Base-by-base conservation (phyloP, 805 yeast genomes). In the Lachancea cidri region DNA sequence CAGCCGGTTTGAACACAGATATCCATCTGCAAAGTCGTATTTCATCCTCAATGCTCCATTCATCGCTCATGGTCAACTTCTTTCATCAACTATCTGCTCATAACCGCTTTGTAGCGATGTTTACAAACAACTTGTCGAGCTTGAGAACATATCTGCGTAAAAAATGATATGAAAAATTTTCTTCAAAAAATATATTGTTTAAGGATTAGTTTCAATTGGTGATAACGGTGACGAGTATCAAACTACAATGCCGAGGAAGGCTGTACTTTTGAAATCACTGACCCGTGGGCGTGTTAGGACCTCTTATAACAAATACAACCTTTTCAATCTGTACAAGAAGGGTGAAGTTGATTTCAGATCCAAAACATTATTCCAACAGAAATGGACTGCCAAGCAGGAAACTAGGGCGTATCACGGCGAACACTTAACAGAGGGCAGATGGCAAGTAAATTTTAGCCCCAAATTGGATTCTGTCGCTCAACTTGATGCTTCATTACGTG, bases 351-450 rank as follows among this genome's bases (percentile, higher is more conserved):
- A 62, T 41, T 76, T 75, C 58, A 68, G 71, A 47, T 72, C 79
- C 3, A 76, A 76, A 64, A 78, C 95, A n/a, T 70, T 86, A 44
- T 93, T 73, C 66, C 95, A 86, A 65, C 95, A 91, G 64, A 87
- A 88, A 66, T 93, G 95, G 91, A 67, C 73, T 5, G 82, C 96
- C 38, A 91, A 93, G 64, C 83, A 79, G 59, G 96, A 89, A 59
- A 82, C 97, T 5, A 78, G 98, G 66, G 83, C 91, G 1, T 91
- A 91, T 63, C 98, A 91, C 62, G 98, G 98, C 53, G 98, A 93
- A 57, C 86, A 83, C 60, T 63, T 91, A 42, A 84, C 91, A 1
- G 98, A 93, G 62, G 69, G 77, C 15, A 78, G 89, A 58, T 85
- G 88, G 82, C 83, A 83, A 58, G 66, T 78, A 6, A 63, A 74